A percentile compares a stretch with the other conserved stretches of the same genome.
Conservation (phyloP, 108 stramenopile species). For the Nitzschia sp. region DNA sequence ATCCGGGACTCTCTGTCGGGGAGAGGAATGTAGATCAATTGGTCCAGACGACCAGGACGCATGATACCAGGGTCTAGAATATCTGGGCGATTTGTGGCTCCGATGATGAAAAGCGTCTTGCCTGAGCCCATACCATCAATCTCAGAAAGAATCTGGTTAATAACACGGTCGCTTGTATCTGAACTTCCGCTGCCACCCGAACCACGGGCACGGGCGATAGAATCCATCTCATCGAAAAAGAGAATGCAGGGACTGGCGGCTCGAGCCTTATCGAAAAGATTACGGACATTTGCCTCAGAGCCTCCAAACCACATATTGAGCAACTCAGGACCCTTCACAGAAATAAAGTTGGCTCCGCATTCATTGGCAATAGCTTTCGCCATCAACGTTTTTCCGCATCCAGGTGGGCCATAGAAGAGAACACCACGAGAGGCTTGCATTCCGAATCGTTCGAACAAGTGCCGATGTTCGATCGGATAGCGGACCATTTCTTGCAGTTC, state of each 20-base stretch:
- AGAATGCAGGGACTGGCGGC: slow-evolving; percentile 98
- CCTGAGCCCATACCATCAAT: slow-evolving; percentile 98
- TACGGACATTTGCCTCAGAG: slow-evolving; percentile 98
- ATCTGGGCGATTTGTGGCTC: slow-evolving; percentile 99
- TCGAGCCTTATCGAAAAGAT: slow-evolving; percentile 99
- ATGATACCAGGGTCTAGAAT: slow-evolving; percentile 98
- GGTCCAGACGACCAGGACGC: slow-evolving; percentile 99
- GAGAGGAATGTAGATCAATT: slow-evolving; percentile 98
- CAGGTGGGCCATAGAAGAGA: slow-evolving; percentile 98
- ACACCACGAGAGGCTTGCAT: slow-evolving; percentile 97
- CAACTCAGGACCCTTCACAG: slow-evolving; percentile 99
- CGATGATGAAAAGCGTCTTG: slow-evolving; percentile 99
- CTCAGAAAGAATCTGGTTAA: slow-evolving; percentile 99
- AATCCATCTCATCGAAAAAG: slow-evolving; percentile 99
- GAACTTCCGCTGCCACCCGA: slow-evolving; percentile 86
- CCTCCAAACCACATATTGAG: slow-evolving; percentile 99
- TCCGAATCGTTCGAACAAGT: slow-evolving; percentile 96
- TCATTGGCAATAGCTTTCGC: slow-evolving; percentile 99
- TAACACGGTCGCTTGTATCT: slow-evolving; percentile 98
- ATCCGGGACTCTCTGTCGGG: slow-evolving; percentile 90
- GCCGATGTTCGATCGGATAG: slow-evolving; percentile 98
- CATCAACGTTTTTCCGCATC: slow-evolving; percentile 98
- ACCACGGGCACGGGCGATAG: slow-evolving; percentile 98
- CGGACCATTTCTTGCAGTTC: slow-evolving; percentile 99
- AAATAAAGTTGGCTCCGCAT: slow-evolving; percentile 99